Conservation (phyloP, 371 early-diverging fungal genomes). For the Mortierella sp. region DNA sequence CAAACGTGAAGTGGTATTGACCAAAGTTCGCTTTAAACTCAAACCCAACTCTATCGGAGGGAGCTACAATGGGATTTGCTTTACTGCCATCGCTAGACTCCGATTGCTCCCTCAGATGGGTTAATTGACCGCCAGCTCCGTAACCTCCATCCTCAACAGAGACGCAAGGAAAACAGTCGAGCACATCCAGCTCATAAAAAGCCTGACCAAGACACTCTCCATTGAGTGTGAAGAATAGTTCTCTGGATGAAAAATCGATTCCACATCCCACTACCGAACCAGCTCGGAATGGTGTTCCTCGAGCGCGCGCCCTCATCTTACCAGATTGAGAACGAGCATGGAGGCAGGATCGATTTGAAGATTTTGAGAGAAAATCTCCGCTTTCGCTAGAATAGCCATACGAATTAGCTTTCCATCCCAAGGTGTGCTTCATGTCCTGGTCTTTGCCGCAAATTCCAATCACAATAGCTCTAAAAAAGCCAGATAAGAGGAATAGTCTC, state of each 20-base stretch:
- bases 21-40: conserved; percentile 56
- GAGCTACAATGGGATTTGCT: not conserved
- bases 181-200: conserved; percentile 46
- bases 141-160: conserved; percentile 38
- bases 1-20: conserved; percentile 48
- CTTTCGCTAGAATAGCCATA: conserved; percentile 44
- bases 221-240: conserved; percentile 50
- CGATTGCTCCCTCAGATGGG: conserved; percentile 15
- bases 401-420: conserved; percentile 42
- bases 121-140: conserved; percentile 36
- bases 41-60: conserved; percentile 23
- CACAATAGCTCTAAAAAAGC: conserved; percentile 30
- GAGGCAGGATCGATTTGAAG: conserved; percentile 37
- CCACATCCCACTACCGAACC: conserved; percentile 53
- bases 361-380: conserved; percentile 46
- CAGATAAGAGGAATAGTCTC: not conserved
- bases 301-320: conserved; percentile 50
- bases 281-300: conserved; percentile 34
- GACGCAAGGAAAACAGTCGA: conserved; percentile 49
- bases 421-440: conserved; percentile 28
- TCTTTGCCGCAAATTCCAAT: conserved; percentile 48
- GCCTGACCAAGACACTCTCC: conserved; percentile 55
- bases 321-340: conserved; percentile 48
- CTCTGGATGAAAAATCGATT: conserved; percentile 44
- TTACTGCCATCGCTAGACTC: not conserved